Conservation (phyloP, 495 filamentous ascomycete species). For the Baudoinia panamericana region DNA sequence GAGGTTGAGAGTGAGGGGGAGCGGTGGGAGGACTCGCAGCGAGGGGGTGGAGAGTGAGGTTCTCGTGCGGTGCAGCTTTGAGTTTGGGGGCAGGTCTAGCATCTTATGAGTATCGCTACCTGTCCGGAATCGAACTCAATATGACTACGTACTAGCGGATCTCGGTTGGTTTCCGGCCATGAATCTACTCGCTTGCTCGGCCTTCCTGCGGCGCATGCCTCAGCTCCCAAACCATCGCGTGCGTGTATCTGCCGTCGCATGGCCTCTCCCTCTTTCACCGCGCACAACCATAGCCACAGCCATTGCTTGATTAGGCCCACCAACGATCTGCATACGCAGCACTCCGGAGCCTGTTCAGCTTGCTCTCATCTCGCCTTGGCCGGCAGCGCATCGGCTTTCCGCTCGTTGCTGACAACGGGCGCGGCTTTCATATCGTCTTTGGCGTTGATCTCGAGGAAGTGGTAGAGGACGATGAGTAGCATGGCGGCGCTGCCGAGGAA, state of each 20-base stretch:
- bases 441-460: slow-evolving; percentile 93
- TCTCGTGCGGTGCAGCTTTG: background rate
- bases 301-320: too few species aligned
- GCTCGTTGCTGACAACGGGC: slow-evolving; percentile 23
- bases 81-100: background rate
- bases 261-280: too few species aligned
- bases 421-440: slow-evolving; percentile 45
- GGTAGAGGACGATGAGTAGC: slow-evolving; percentile 89
- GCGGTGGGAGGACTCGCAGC: background rate
- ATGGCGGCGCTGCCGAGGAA: slow-evolving; percentile 85
- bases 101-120: background rate
- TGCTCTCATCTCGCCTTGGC: slow-evolving; percentile 19
- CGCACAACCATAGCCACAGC: too few species aligned
- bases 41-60: background rate
- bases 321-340: too few species aligned
- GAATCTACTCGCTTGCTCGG: too few species aligned
- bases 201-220: too few species aligned
- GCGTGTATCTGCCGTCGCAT: too few species aligned
- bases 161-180: too few species aligned
- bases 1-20: slow-evolving; percentile 20
- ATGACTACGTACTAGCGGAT: too few species aligned
- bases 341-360: too few species aligned
- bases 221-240: too few species aligned
- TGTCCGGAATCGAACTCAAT: too few species aligned
- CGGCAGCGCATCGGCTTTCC: slow-evolving; percentile 25